Evolutionary conservation across 495 filamentous ascomycete genomes (phyloP), one percentile per base, ranked within the genome.

Genomic region (Penicillium odoratum): DNA sequence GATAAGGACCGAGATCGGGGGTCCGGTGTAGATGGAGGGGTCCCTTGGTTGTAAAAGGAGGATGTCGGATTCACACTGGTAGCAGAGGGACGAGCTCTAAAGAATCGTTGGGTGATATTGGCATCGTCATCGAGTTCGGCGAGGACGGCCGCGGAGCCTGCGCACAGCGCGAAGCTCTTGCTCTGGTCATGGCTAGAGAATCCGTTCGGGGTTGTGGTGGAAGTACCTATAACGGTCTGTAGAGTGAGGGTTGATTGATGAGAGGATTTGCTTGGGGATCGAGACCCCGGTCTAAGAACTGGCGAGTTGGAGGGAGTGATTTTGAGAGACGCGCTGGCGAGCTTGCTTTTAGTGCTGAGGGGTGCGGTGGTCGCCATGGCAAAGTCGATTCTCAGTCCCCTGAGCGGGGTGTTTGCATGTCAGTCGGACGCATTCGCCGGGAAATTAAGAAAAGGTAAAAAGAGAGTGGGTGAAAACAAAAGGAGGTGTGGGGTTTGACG

Each of bases 81-180:
- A 11, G 88, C 87, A 25, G 88, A 88, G 9, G 94, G 94, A 47
- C 89, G 82, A 31, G 93, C 95, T 70, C 92, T 81, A 74, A 91
- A 97, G 70, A 97, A 95, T 49, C 91, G 86, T 69, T 98, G 95
- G 45, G 79, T 84, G 57, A 91, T 80, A 34, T 84, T 82, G 30
- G 81, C 74, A 29, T 90, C 79, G 40, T 88, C 86, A 54, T 92
- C 86, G 28, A 97, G 74, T 57, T 88, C 84, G 8, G 90, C 88
- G n/a, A 98, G 82, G 0, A 98, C 91, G 16, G 89, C 94, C n/a
- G 91, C 90, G 13, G 92, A 93, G 42, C 94, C 95, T 9, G 94
- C 94, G 58, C 91, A 92, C 70, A 93, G 91, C 28, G 90, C 93
- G 68, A 98, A 96, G 40, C 81, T 82, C 58, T 76, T 74, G 49